These are phyloP conservation scores for Candida pseudocylindracea DNA, from an alignment of 1,139 yeast genomes.

Conservation along the genomic window DNA sequence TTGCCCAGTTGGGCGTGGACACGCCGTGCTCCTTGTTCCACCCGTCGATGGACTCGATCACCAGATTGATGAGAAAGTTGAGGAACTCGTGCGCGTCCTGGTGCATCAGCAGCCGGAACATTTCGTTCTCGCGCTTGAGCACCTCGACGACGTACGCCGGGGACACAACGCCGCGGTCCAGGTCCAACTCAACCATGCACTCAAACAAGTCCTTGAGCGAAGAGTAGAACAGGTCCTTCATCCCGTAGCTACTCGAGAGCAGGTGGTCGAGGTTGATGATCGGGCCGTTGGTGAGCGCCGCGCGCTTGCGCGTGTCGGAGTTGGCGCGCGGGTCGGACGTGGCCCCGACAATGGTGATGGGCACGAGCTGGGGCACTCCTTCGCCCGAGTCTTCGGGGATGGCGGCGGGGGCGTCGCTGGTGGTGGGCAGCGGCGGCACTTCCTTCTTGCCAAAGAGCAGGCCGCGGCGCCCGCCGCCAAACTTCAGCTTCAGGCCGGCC, in stretches of 20 bases:
- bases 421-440: slow-evolving; percentile 12
- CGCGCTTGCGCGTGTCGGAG: slow-evolving; percentile 58
- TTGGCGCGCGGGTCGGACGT: slow-evolving; percentile 6
- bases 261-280: slow-evolving; percentile 61
- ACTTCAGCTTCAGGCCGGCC: slow-evolving; percentile 9
- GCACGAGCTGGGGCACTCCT: too few relatives aligned
- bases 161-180: slow-evolving; percentile 65
- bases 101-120: slow-evolving; percentile 84
- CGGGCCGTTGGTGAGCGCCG: slow-evolving; percentile 70
- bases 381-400: background rate
- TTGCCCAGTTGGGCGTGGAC: slow-evolving; percentile 27
- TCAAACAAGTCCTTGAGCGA: slow-evolving; percentile 64
- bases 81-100: slow-evolving; percentile 97
- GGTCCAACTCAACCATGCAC: slow-evolving; percentile 49
- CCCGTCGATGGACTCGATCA: slow-evolving; percentile 44
- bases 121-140: slow-evolving; percentile 58
- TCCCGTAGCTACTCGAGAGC: slow-evolving; percentile 25
- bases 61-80: slow-evolving; percentile 64
- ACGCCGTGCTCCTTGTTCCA: slow-evolving; percentile 6
- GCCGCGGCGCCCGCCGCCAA: slow-evolving; percentile 6
- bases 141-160: slow-evolving; percentile 56
- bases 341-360: background rate
- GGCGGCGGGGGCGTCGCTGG: background rate
- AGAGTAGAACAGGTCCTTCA: too few relatives aligned
- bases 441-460: slow-evolving; percentile 20